Base-by-base conservation (phyloP, 805 yeast genomes). In the Candida peoriensis region DNA sequence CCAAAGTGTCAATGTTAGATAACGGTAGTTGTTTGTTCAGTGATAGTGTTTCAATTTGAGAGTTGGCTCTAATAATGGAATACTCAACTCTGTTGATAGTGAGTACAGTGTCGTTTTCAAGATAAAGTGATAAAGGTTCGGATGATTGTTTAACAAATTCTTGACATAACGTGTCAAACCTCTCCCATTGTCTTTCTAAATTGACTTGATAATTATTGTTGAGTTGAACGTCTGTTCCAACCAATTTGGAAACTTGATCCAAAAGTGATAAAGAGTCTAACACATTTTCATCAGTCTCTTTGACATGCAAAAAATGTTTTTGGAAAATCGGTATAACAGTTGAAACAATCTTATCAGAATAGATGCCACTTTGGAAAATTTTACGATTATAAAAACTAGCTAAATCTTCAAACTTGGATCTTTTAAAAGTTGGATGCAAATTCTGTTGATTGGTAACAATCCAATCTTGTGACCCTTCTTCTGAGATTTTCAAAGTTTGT, bases 151-250 rank as follows among this genome's bases (percentile, higher is more conserved):
- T 80, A 39, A 70, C 72, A 34, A 83, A 65, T 48, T 88, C 96
- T 37, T 72, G 74, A 52, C 95, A 80, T 18, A 88, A 63, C 3
- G 84, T 68, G 38, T 78, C 81, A 38, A 89, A 71, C 40, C 80
- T 76, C 22, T 72, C 63, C 83, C 95, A 79, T 46, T 78, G 78
- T 20, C 68, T 68, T 31, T 60, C 57, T n/a, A 68, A 42, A 25
- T 63, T 62, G 6, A 57, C 39, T 17, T 62, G 50, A 42, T 63
- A 63, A 3, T 60, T 56, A 28, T 57, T 60, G 20, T 20, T 16
- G 17, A 43, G 29, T 7, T 46, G 43, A 17, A 42, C 64, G 33
- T 52, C 52, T 25, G 43, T 54, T 36, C 50, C 70, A 5, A 69
- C 50, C 1, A 58, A 43, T 30, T 37, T 44, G 13, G 54, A 36